Base-by-base conservation (phyloP, 208 protist species). In the Acanthamoeba lenticulata region DNA sequence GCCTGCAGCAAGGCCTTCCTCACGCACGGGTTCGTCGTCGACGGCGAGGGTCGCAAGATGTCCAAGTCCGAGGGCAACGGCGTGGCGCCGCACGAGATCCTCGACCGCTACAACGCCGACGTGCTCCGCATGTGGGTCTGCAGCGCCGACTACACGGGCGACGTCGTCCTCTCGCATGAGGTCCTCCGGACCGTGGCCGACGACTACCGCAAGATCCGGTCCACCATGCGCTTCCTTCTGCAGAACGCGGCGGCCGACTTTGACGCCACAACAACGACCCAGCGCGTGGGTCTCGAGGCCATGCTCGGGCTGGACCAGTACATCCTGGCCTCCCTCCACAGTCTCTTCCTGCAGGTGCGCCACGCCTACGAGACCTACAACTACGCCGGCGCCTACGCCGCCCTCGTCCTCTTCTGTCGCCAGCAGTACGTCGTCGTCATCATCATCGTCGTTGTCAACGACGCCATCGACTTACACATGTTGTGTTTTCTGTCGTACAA, bases 361-460 rank as follows among this genome's bases (percentile, higher is more conserved):
- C 38, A 86, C 19, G 77, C 42, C n/a, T 86, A 86, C 42, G 77
- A 44, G n/a, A 55, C 19, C 38, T 86, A 86, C 77, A 86, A 86
- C 45, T 86, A 57, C 6, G 77, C 77, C 24, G 34, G 42, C 45
- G 77, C 45, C 27, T 55, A 55, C 77, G 34, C 15, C 77, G 45
- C 77, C 1, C 77, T 86, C 77, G 77, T 86, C 1, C 42, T 55
- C 3, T 86, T 86, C 45, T 86, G 42, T 86, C 77, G 38, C 21
- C 45, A 45, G 45, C 45, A 29, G 77, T 49, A 83, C 1, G 15
- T 29, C 9, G 3, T 77, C 17, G n/a, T 34, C n/a, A n/a, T n/a
- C n/a, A n/a, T n/a, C n/a, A n/a, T 62, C 55, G 24, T n/a, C 55
- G 55, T 62, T 15, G 19, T 62, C 55, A n/a, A n/a, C 15, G 55